Evolutionary conservation across 208 protist species (phyloP).

Genomic region (Borovskyia barvae): DNA sequence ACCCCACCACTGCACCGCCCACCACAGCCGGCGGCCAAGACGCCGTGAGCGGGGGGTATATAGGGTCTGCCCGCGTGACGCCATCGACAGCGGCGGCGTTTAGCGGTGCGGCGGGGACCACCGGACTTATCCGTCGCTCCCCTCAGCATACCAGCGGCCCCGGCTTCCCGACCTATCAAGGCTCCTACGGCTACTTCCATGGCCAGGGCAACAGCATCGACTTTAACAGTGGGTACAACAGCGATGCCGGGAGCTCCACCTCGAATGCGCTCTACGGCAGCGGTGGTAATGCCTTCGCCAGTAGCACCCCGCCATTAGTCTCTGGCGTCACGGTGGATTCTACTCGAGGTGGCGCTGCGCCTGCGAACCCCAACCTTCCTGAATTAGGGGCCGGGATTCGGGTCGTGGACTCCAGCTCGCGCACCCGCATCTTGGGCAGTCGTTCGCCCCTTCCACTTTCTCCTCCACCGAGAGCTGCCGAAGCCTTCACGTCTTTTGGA

Average conservation of each 20-base stretch:
- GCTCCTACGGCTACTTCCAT: slow-evolving; percentile 51
- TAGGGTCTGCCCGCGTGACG: neutral
- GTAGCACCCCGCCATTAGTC: too few relatives aligned
- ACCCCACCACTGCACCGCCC: slow-evolving; percentile 16
- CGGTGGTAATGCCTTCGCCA: slow-evolving; percentile 5
- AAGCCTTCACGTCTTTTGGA: slow-evolving; percentile 13
- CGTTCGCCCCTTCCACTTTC: neutral
- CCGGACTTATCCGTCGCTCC: slow-evolving; percentile 32
- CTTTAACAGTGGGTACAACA: slow-evolving; percentile 41
- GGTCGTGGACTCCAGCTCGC: neutral
- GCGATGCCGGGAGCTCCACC: slow-evolving; percentile 31
- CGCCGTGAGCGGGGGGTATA: slow-evolving; percentile 12
- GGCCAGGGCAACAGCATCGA: slow-evolving; percentile 35
- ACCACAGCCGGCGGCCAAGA: neutral
- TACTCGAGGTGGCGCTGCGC: too few relatives aligned
- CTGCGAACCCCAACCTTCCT: too few relatives aligned
- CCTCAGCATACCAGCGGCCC: slow-evolving; percentile 8
- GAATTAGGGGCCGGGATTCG: neutral
- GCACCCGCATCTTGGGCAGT: neutral
- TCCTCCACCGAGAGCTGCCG: neutral
- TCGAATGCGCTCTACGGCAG: slow-evolving; percentile 9
- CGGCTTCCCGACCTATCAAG: slow-evolving; percentile 3
- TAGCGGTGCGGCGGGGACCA: slow-evolving; percentile 1
- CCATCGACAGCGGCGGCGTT: slow-evolving; percentile 1
- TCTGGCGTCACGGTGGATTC: too few relatives aligned